Conservation (phyloP, 139 green algal species). For the Microglena sp. region DNA sequence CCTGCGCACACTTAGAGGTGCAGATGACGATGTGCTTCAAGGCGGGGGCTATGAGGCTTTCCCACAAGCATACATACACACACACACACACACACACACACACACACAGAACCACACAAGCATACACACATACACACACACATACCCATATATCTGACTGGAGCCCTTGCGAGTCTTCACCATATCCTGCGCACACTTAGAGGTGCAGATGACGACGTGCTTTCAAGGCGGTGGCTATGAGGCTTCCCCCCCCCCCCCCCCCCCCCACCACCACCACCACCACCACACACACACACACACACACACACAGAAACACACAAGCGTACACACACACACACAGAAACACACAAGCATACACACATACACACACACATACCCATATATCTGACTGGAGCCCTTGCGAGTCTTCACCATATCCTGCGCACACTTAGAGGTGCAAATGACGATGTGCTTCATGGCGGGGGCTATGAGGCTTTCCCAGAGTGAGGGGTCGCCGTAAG, state of each 20-base stretch:
- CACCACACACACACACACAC: too few relatives aligned
- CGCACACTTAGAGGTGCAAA: conserved; percentile 23
- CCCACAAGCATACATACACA: conserved; percentile 18
- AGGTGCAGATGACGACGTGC: conserved; percentile 30
- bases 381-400: too few relatives aligned
- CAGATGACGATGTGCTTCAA: conserved; percentile 38
- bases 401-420: conserved; percentile 17
- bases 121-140: too few relatives aligned
- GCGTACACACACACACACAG: too few relatives aligned
- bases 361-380: too few relatives aligned
- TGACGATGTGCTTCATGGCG: conserved; percentile 35
- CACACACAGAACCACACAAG: too few relatives aligned
- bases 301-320: too few relatives aligned
- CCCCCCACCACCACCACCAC: too few relatives aligned
- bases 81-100: too few relatives aligned
- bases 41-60: conserved; percentile 22
- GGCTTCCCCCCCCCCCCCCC: too few relatives aligned
- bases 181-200: conserved; percentile 17
- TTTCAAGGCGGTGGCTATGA: too few relatives aligned
- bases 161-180: conserved; percentile 20
- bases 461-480: conserved; percentile 25
- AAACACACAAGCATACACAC: too few relatives aligned
- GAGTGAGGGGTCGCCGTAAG: conserved; percentile 15
- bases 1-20: conserved; percentile 20
- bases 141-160: conserved; percentile 31